Base-by-base conservation (phyloP, 495 filamentous ascomycete species). In the Aspergillus panamensis region DNA sequence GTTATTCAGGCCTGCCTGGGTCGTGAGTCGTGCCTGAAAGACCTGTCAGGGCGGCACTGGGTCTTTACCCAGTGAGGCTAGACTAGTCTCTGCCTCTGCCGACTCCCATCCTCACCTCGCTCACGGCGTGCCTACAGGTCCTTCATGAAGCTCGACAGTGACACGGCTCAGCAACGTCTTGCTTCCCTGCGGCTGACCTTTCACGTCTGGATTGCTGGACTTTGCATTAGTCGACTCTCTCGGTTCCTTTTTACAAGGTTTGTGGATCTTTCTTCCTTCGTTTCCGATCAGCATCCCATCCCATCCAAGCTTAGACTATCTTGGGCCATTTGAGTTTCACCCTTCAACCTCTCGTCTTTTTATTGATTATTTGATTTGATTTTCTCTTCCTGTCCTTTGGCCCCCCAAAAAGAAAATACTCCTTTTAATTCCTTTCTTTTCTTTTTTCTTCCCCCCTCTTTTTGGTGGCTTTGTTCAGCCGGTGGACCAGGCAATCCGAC, bases 341-440 rank as follows among this genome's bases (percentile, higher is more conserved):
- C 7, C 48, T 48, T 48, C 45, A 21, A 25, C 25, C 25, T 25
- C 25, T 25, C 25, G 9, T 2, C 17, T 53, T 16, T 37, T 30
- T 37, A 29, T 48, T 14, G 13, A 3, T 32, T 19, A 21, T n/a
- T 7, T 20, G 29, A 35, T 32, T 42, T 59, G 40, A 47, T 40
- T 53, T 52, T 59, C 40, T 52, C 19, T 52, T 20, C 31, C 45
- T n/a, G n/a, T n/a, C n/a, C n/a, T n/a, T 30, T 39, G 42, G 42
- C 13, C 44, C 53, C 45, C 30, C 29, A 16, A 37, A 39, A 39
- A 13, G 10, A n/a, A 13, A 13, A 39, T 39, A 10, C 10, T 39
- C 35, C 35, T 39, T 39, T 39, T 48, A 33, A 56, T 50, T 48
- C 37, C 19, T 60, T 58, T 62, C 50, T 53, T 55, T 58, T 39